These are phyloP conservation scores for Colletotrichum sp. DNA, from an alignment of 2,329 filamentous ascomycete species.

Conservation along the genomic window DNA sequence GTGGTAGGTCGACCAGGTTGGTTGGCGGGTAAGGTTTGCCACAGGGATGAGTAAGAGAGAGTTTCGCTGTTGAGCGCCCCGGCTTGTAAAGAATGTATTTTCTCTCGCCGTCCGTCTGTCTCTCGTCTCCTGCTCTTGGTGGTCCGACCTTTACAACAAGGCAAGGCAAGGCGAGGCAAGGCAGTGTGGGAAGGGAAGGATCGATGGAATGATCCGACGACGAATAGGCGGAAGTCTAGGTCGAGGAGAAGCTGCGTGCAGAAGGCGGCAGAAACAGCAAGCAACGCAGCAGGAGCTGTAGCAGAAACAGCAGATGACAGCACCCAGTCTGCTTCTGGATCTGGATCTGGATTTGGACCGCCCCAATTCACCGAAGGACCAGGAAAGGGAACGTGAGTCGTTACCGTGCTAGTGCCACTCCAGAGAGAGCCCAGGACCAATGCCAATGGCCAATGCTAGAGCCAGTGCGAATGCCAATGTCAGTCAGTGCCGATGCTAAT, in stretches of 20 bases:
- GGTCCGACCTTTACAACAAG: neutral
- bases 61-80: neutral
- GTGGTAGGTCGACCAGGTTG: neutral
- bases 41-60: conserved; percentile 8
- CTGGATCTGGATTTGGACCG: neutral
- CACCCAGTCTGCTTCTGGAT: neutral
- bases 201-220: neutral
- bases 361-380: conserved; percentile 3
- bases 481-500: conserved; percentile 2
- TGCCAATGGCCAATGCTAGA: conserved; percentile 14
- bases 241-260: neutral
- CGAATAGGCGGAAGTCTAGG: neutral
- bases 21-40: conserved; percentile 14
- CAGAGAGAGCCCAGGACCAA: conserved; percentile 10
- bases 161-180: neutral
- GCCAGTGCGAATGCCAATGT: conserved; percentile 3
- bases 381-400: conserved; percentile 18
- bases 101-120: neutral
- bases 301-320: neutral
- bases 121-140: neutral
- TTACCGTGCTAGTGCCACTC: conserved; percentile 16
- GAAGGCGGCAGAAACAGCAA: neutral
- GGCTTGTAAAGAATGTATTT: neutral
- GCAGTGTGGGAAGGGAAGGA: neutral
- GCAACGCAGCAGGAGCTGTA: neutral